phyloP scores from a whole-genome alignment of 2,329 filamentous ascomycete genomes.

The Alternaria brassicae region DNA sequence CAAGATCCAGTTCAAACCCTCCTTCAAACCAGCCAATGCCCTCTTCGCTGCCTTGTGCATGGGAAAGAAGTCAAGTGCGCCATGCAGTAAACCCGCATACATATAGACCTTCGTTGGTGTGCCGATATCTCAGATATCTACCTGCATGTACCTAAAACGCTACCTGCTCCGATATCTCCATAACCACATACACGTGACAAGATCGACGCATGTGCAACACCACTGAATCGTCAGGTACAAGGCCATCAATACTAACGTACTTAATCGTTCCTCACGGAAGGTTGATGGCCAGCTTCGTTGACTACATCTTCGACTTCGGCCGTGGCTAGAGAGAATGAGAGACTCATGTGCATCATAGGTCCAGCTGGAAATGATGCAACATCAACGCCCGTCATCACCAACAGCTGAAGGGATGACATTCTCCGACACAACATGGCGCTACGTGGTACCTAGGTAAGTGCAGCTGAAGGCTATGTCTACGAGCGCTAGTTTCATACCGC shows the following conservation, averaged over 20 bases:
- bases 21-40: slow-evolving; percentile 37
- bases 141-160: too few relatives aligned
- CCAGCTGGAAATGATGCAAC: too few relatives aligned
- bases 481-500: neutral
- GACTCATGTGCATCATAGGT: neutral
- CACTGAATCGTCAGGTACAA: too few relatives aligned
- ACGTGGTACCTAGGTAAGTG: too few relatives aligned
- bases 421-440: neutral
- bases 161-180: too few relatives aligned
- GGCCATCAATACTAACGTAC: too few relatives aligned
- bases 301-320: too few relatives aligned
- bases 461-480: neutral
- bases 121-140: neutral
- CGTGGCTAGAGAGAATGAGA: neutral
- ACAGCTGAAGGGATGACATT: neutral
- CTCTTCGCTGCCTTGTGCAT: slow-evolving; percentile 35
- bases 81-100: slow-evolving; percentile 55
- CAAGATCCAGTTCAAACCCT: slow-evolving; percentile 49
- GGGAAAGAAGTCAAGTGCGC: slow-evolving; percentile 48
- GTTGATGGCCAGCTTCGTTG: neutral
- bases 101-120: slow-evolving; percentile 44
- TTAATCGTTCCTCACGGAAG: too few relatives aligned
- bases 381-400: neutral
- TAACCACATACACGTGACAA: too few relatives aligned
- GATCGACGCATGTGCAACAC: too few relatives aligned